phyloP scores from a whole-genome alignment of 768 basidiomycete species.

The Suillus lakei region DNA sequence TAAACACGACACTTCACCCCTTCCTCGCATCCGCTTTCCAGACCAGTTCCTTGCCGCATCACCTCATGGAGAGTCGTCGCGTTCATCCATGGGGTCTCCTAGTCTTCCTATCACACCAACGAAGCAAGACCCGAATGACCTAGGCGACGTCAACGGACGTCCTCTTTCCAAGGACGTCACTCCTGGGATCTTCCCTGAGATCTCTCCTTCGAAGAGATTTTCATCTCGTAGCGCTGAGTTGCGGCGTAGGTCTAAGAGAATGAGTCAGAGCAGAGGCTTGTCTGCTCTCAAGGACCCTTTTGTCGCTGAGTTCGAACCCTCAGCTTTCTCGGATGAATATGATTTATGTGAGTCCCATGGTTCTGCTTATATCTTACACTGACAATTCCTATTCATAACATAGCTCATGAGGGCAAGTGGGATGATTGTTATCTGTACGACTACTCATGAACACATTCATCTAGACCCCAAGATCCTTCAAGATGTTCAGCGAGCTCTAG shows the following conservation, averaged over 20 bases:
- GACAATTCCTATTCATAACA: conserved; percentile 1
- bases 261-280: conserved; percentile 16
- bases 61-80: conserved; percentile 32
- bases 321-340: conserved; percentile 74
- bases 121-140: conserved; percentile 19
- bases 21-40: conserved; percentile 40
- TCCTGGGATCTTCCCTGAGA: conserved; percentile 7
- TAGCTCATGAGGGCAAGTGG: conserved; percentile 76
- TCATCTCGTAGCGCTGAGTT: conserved; percentile 21
- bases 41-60: conserved; percentile 32
- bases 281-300: conserved; percentile 31
- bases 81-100: conserved; percentile 32
- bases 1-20: conserved; percentile 15
- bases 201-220: conserved; percentile 19
- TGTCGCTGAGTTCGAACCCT: conserved; percentile 41
- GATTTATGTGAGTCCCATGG: conserved; percentile 63
- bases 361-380: conserved; percentile 15
- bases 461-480: conserved; percentile 81
- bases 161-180: conserved; percentile 24
- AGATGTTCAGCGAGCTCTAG: conserved; percentile 78
- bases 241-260: conserved; percentile 24
- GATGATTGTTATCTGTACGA: conserved; percentile 10
- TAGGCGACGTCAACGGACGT: conserved; percentile 23
- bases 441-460: conserved; percentile 17
- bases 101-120: conserved; percentile 18